Base-by-base conservation (phyloP, 2,329 filamentous ascomycete species). In the Aspergillus hortae region DNA sequence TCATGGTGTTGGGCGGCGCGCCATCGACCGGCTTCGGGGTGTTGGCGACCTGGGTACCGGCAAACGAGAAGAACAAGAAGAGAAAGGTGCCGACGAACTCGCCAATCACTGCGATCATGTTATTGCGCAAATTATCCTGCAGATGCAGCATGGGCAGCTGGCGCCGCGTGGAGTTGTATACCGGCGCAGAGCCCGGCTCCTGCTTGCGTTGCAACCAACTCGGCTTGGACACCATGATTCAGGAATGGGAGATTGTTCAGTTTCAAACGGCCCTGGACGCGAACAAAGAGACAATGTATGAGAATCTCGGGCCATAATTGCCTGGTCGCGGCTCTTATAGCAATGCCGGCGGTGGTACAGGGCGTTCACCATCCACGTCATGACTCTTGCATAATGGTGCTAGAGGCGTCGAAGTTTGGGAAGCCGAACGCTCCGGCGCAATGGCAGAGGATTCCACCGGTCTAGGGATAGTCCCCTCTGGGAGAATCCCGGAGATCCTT, bases 31-130 rank as follows among this genome's bases (percentile, higher is more conserved):
- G 65, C 51, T 59, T 65, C 0, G 70, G 66, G 0, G 69, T 70
- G 49, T 74, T 75, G 41, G 77, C 68, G 21, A 77, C 72, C 57
- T 79, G 76, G 1, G 74, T 71, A 7, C 73, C 75, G 0, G 72
- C 71, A 56, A 78, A 76, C 4, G 75, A 72, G 54, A 77, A 76
- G 63, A 77, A 77, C 15, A 79, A 66, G 61, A 78, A 79, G 55
- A 78, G 59, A 36, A 77, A 75, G 0, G 79, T 82, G 27, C 80
- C 80, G 11, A 78, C 68, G 21, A 80, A 78, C 62, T 82, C 80
- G 17, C 77, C 76, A 9, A 76, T 47, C 12, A 72, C 67, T 27
- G 75, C 77, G 40, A 80, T 69, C 43, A 76, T 54, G 57, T 80
- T 76, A 47, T 75, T 74, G 19, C 75, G 72, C 46, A 59, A 15